Conservation (phyloP, 2,329 filamentous ascomycete species). For the Colletotrichum viniferum region DNA sequence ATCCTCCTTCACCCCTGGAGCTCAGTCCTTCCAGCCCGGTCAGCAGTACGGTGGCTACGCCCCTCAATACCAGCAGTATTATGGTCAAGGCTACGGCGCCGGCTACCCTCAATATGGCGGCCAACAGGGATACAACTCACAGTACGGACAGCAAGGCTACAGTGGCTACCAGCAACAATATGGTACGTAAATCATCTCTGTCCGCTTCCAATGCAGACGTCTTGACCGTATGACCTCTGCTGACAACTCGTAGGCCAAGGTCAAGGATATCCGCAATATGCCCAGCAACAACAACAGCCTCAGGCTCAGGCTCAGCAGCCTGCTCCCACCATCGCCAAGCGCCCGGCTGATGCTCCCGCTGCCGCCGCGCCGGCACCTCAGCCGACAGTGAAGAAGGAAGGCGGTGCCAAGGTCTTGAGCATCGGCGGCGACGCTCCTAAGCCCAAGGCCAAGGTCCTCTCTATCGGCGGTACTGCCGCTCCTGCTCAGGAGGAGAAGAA, state of each 20-base stretch:
- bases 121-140: slow-evolving; percentile 42
- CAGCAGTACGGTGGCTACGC: slow-evolving; percentile 67
- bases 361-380: slow-evolving; percentile 48
- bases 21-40: slow-evolving; percentile 73
- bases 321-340: slow-evolving; percentile 68
- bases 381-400: slow-evolving; percentile 58
- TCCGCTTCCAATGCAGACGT: not conserved
- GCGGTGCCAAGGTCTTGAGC: slow-evolving; percentile 67
- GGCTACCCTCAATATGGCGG: slow-evolving; percentile 62
- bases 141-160: slow-evolving; percentile 47
- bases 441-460: slow-evolving; percentile 53
- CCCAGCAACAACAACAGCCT: slow-evolving; percentile 48
- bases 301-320: slow-evolving; percentile 38
- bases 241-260: slow-evolving; percentile 20
- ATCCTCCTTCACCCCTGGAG: slow-evolving; percentile 75
- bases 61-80: slow-evolving; percentile 60
- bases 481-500: slow-evolving; percentile 48
- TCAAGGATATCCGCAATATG: slow-evolving; percentile 54
- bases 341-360: slow-evolving; percentile 53
- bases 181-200: slow-evolving; percentile 11
- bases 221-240: not conserved
- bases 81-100: slow-evolving; percentile 52
- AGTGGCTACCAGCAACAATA: slow-evolving; percentile 47
- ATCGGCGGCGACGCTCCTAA: slow-evolving; percentile 65
- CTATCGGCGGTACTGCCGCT: slow-evolving; percentile 39